Evolutionary conservation across 2,329 filamentous ascomycete genomes (phyloP).

Genomic region (Didymella pinodella): DNA sequence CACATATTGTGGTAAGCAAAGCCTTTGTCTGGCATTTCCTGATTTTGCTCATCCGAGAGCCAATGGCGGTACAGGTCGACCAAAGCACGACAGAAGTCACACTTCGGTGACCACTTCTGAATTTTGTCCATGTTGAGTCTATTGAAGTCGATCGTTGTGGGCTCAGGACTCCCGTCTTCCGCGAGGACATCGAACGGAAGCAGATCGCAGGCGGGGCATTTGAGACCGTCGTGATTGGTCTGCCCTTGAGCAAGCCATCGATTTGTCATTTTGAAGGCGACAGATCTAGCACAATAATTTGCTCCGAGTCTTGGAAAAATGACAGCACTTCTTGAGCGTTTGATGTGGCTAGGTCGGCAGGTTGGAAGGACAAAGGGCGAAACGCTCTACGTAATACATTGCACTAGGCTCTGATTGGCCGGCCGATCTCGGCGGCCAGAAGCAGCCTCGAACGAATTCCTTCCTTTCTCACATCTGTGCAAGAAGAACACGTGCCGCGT

Average conservation of each 20-base stretch:
- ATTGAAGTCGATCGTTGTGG: neutral
- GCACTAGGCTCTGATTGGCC: conserved; percentile 28
- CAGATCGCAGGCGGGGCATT: conserved; percentile 2
- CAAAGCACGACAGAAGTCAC: neutral
- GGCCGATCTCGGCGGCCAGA: conserved; percentile 33
- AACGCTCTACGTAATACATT: conserved; percentile 20
- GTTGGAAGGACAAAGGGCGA: neutral
- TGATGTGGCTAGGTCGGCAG: neutral
- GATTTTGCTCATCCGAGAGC: neutral
- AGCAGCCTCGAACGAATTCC: conserved; percentile 23
- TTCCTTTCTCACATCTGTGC: conserved; percentile 9
- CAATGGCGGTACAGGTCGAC: neutral
- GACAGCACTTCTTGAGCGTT: neutral
- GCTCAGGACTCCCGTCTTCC: neutral
- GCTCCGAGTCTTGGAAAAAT: neutral
- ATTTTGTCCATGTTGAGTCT: neutral
- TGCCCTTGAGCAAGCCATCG: neutral
- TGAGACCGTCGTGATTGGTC: neutral
- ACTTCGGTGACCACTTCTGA: neutral
- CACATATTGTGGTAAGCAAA: neutral
- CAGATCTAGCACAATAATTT: neutral
- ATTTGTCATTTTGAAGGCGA: neutral
- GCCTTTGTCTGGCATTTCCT: neutral
- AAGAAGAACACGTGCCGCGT: conserved; percentile 23
- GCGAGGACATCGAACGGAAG: neutral